Conservation (phyloP, 2,329 filamentous ascomycete species). For the Setomelanomma holmii region DNA sequence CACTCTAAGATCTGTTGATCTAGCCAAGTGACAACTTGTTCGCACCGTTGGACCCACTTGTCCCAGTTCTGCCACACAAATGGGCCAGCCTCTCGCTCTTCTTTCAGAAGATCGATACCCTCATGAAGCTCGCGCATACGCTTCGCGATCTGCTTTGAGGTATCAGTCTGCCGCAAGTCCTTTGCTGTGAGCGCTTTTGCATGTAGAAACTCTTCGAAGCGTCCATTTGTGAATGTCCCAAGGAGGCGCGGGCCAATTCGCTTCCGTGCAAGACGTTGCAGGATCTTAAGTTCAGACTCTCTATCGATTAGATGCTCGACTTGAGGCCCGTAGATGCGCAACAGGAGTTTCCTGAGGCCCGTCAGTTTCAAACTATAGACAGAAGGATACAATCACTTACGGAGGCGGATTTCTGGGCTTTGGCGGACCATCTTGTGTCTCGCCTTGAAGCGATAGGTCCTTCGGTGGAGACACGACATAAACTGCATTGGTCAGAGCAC, state of each 20-base stretch:
- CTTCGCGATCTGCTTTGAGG: constrained; percentile 92
- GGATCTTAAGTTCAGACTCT: constrained; percentile 84
- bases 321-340: constrained; percentile 93
- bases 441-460: constrained; percentile 57
- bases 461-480: constrained; percentile 89
- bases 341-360: constrained; percentile 72
- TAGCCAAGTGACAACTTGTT: constrained; percentile 65
- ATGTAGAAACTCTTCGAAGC: constrained; percentile 94
- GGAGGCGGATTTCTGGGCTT: constrained; percentile 59
- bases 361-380: constrained; percentile 12
- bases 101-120: constrained; percentile 82
- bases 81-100: constrained; percentile 79
- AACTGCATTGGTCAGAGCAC: constrained; percentile 93
- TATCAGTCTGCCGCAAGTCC: constrained; percentile 81
- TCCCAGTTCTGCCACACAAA: constrained; percentile 95
- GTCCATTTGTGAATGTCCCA: constrained; percentile 91
- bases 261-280: constrained; percentile 85
- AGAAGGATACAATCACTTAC: constrained; percentile 49
- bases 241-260: constrained; percentile 90
- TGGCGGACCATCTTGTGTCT: constrained; percentile 46
- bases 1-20: constrained; percentile 65
- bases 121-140: constrained; percentile 96
- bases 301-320: constrained; percentile 96
- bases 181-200: constrained; percentile 78
- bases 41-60: constrained; percentile 78